phyloP scores from a whole-genome alignment of 352 stramenopile genomes.

The Globisporangium iwayamae region DNA sequence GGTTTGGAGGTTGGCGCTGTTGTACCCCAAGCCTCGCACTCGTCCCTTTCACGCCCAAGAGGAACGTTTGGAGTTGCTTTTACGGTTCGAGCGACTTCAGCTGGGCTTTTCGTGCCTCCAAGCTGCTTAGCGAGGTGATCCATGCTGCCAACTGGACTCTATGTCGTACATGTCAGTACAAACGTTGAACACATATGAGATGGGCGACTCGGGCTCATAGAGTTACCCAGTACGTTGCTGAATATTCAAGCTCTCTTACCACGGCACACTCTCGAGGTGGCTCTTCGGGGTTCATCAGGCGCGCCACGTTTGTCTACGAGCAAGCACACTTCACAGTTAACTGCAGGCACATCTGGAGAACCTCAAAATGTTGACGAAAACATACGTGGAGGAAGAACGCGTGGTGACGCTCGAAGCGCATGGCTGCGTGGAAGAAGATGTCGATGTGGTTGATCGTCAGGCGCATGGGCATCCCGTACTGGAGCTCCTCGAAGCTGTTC shows the following conservation, averaged over 20 bases:
- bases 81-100: slow-evolving; percentile 28
- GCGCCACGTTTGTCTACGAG: slow-evolving; percentile 6
- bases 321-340: not conserved
- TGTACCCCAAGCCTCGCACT: not conserved
- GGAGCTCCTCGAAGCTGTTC: slow-evolving; percentile 34
- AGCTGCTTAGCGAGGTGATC: slow-evolving; percentile 42
- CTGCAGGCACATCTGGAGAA: too few species aligned
- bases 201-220: not conserved
- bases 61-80: not conserved
- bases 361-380: not conserved
- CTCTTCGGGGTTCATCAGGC: slow-evolving; percentile 3
- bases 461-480: slow-evolving; percentile 46
- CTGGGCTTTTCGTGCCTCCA: slow-evolving; percentile 26
- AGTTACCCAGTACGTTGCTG: not conserved
- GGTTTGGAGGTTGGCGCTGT: not conserved
- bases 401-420: slow-evolving; percentile 51
- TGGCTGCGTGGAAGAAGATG: slow-evolving; percentile 50
- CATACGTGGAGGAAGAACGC: slow-evolving; percentile 51
- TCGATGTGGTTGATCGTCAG: slow-evolving; percentile 54
- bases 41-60: not conserved
- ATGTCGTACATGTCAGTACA: not conserved
- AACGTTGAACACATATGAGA: not conserved
- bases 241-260: not conserved
- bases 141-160: slow-evolving; percentile 43
- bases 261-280: not conserved